A percentile compares a stretch with the other conserved stretches of the same genome.
phyloP scores from a whole-genome alignment of 176 grass and related monocot species.

The Leersia perrieri region DNA sequence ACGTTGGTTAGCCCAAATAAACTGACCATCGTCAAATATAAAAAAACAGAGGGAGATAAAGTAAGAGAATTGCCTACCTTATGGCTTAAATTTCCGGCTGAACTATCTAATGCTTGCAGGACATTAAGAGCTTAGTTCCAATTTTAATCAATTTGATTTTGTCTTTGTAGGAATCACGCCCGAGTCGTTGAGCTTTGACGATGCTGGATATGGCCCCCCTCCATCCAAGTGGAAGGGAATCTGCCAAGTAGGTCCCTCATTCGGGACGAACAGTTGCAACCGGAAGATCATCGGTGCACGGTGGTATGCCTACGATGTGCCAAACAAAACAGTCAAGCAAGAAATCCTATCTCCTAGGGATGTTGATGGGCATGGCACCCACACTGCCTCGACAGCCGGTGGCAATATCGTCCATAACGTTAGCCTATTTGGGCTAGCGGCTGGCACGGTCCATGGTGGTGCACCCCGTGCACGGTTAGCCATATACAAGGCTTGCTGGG shows the following conservation, averaged over 20 bases:
- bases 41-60: too few relatives aligned
- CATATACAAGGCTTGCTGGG: slow-evolving; percentile 33
- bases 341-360: background rate
- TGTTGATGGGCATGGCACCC: slow-evolving; percentile 1
- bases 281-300: slow-evolving; percentile 34
- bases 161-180: background rate
- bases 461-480: slow-evolving; percentile 29
- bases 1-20: too few relatives aligned
- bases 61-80: too few relatives aligned
- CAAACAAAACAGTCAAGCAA: background rate
- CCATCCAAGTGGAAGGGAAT: slow-evolving; percentile 13
- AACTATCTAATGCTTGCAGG: too few relatives aligned
- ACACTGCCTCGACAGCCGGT: slow-evolving; percentile 23
- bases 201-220: background rate
- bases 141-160: too few relatives aligned
- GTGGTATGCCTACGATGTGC: background rate
- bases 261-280: slow-evolving; percentile 3
- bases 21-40: too few relatives aligned
- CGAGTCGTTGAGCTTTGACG: slow-evolving; percentile 7
- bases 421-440: background rate
- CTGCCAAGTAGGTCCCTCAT: background rate
- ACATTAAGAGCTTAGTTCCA: too few relatives aligned
- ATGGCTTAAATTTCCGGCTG: too few relatives aligned
- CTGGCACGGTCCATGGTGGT: background rate
- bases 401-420: background rate